A percentile compares a stretch with the other conserved stretches of the same genome.
Conservation (phyloP, 1,284 basidiomycete species). For the Rhodotorula sp. region DNA sequence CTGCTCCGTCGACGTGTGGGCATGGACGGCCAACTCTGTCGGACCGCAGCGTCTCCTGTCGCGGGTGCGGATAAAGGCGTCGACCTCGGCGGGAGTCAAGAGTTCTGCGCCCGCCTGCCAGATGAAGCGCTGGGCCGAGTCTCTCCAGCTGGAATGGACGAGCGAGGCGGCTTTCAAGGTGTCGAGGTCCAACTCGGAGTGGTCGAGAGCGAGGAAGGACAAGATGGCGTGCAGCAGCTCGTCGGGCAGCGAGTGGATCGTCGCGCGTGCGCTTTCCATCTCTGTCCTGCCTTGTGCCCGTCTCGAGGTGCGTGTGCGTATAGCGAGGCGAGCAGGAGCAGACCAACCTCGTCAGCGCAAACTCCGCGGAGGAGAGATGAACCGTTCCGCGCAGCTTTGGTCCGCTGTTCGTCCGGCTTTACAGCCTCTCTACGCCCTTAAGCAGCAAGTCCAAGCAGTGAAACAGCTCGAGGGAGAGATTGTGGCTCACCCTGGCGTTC, state of each 20-base stretch:
- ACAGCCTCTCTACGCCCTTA: too few relatives aligned
- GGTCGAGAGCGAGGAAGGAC: background rate
- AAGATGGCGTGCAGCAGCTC: conserved; percentile 20
- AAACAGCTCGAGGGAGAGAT: too few relatives aligned
- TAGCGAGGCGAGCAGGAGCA: background rate
- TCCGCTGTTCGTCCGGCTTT: too few relatives aligned
- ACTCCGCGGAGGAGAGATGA: too few relatives aligned
- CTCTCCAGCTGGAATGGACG: conserved; percentile 11
- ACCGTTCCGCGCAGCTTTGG: too few relatives aligned
- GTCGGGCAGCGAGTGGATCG: conserved; percentile 6
- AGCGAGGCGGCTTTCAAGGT: conserved; percentile 21
- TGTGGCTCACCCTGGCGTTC: too few relatives aligned
- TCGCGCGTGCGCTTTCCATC: background rate
- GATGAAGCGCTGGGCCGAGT: conserved; percentile 14
- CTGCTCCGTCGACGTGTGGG: background rate
- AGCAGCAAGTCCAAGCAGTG: too few relatives aligned
- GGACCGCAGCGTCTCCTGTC: conserved; percentile 6
- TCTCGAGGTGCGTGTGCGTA: background rate
- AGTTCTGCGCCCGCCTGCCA: conserved; percentile 21
- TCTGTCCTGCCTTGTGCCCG: background rate
- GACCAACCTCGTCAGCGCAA: background rate
- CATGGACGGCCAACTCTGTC: conserved; percentile 11
- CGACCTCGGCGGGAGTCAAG: background rate
- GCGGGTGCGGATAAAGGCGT: conserved; percentile 2
- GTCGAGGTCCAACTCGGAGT: conserved; percentile 4